Conservation (phyloP, 768 basidiomycete species). For the Mycena rebaudengoi region DNA sequence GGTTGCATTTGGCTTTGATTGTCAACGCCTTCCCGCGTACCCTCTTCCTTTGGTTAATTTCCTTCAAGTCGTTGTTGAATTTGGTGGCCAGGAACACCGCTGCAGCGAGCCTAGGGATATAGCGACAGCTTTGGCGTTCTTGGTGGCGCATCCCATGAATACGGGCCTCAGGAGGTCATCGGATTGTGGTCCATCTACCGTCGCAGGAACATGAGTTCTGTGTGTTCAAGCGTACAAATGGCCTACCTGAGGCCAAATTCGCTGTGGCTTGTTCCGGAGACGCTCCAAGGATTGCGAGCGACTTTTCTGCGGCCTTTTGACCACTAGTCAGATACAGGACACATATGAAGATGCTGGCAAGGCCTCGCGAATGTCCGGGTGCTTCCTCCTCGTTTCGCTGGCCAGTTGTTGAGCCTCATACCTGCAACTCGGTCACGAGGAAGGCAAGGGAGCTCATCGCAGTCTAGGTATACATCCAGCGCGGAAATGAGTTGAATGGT, state of each 20-base stretch:
- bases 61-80: too few relatives aligned
- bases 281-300: conserved; percentile 79
- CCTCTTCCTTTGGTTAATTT: not conserved
- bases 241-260: conserved; percentile 76
- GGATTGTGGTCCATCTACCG: conserved; percentile 79
- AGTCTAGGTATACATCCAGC: conserved; percentile 14
- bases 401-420: conserved; percentile 47
- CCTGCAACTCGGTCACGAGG: conserved; percentile 79
- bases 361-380: conserved; percentile 95
- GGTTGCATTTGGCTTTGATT: not conserved
- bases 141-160: conserved; percentile 93
- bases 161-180: conserved; percentile 86
- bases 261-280: conserved; percentile 83
- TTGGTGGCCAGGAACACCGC: too few relatives aligned
- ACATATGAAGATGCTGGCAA: conserved; percentile 26
- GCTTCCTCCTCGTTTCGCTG: conserved; percentile 87
- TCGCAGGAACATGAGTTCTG: too few relatives aligned
- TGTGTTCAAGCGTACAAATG: conserved; percentile 1
- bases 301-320: conserved; percentile 84
- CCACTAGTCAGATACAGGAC: conserved; percentile 1
- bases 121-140: conserved; percentile 92
- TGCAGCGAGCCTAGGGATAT: conserved; percentile 93
- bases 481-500: too few relatives aligned
- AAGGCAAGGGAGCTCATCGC: conserved; percentile 75
- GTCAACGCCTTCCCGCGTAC: not conserved